phyloP scores from a whole-genome alignment of 306 rosid species.

The Benincasa hispida region DNA sequence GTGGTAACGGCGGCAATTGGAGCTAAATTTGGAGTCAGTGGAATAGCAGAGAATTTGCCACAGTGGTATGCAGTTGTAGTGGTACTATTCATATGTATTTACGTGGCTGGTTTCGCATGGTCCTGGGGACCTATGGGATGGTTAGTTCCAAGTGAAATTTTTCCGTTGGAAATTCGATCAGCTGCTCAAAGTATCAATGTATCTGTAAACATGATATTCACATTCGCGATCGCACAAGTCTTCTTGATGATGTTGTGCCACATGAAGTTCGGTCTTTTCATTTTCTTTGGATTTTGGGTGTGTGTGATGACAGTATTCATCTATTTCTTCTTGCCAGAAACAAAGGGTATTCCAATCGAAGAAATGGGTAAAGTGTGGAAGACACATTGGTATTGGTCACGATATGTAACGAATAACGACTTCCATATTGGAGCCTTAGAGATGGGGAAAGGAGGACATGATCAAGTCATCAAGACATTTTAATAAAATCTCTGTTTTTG shows the following conservation, averaged over 20 bases:
- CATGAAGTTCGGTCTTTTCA: conserved; percentile 75
- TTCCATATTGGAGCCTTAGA: conserved; percentile 7
- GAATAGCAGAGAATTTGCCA: conserved; percentile 54
- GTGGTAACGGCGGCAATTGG: conserved; percentile 55
- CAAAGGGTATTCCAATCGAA: conserved; percentile 81
- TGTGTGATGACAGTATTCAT: conserved; percentile 43
- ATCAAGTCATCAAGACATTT: background rate
- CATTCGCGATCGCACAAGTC: conserved; percentile 58
- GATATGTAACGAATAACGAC: conserved; percentile 31
- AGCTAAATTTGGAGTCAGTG: conserved; percentile 63
- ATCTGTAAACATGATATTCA: conserved; percentile 79
- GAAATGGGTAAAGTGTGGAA: conserved; percentile 73
- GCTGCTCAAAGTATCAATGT: conserved; percentile 91
- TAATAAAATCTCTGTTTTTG: background rate
- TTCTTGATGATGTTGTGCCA: conserved; percentile 76
- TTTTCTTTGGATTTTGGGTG: conserved; percentile 78
- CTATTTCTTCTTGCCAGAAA: conserved; percentile 61
- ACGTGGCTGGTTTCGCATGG: conserved; percentile 89
- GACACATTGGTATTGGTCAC: conserved; percentile 68
- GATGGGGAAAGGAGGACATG: background rate
- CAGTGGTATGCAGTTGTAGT: conserved; percentile 84
- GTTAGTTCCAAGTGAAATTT: conserved; percentile 92
- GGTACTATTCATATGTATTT: conserved; percentile 79
- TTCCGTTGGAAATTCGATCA: conserved; percentile 80
- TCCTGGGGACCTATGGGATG: conserved; percentile 99